Evolutionary conservation across 2,329 filamentous ascomycete genomes (phyloP).

Genomic region (Albophoma yamanashiensis): DNA sequence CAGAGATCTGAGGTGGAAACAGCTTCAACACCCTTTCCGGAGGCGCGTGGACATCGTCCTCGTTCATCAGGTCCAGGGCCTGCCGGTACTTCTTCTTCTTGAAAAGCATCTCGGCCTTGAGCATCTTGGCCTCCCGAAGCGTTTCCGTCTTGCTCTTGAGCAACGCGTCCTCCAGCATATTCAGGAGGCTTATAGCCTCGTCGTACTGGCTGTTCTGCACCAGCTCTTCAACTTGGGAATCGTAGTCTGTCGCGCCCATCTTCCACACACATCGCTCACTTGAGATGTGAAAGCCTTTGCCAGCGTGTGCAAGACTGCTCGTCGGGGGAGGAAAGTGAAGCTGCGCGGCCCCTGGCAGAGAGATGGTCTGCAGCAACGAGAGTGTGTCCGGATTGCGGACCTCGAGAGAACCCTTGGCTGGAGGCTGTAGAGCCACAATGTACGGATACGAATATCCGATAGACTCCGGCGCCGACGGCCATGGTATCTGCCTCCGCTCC

Average conservation of each 20-base stretch:
- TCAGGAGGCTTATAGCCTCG: constrained; percentile 81
- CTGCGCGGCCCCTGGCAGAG: constrained; percentile 69
- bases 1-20: constrained; percentile 76
- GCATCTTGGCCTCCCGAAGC: constrained; percentile 77
- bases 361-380: constrained; percentile 77
- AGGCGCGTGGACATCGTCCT: constrained; percentile 76
- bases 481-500: constrained; percentile 82
- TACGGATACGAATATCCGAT: constrained; percentile 97
- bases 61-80: constrained; percentile 78
- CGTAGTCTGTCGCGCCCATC: constrained; percentile 88
- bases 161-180: constrained; percentile 86
- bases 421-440: constrained; percentile 73
- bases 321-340: constrained; percentile 89
- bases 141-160: constrained; percentile 72
- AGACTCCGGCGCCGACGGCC: constrained; percentile 77
- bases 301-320: constrained; percentile 87
- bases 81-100: constrained; percentile 72
- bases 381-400: constrained; percentile 88
- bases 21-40: constrained; percentile 79
- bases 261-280: constrained; percentile 92
- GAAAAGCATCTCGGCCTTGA: constrained; percentile 82
- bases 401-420: constrained; percentile 75
- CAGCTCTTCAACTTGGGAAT: constrained; percentile 76
- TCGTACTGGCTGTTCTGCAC: constrained; percentile 66
- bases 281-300: constrained; percentile 88